Percentiles rank a stretch among this genome's conserved stretches.
Evolutionary conservation across 371 early-diverging fungal species (phyloP).

Genomic region (Mucor circinelloides): DNA sequence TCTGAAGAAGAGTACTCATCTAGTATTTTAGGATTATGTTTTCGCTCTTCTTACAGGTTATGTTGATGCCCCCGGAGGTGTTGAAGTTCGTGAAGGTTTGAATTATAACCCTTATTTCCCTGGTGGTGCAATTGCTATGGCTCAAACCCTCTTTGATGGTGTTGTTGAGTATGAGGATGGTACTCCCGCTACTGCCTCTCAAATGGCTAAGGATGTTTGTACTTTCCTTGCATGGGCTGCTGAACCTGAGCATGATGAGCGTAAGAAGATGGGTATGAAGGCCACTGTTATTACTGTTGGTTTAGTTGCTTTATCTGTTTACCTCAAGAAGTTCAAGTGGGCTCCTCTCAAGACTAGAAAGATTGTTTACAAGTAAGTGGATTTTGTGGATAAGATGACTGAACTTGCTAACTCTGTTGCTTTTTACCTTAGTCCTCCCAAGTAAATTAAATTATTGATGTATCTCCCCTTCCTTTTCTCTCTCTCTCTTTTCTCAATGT

Average conservation of each 20-base stretch:
- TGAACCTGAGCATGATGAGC: conserved; percentile 96
- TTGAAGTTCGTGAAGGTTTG: conserved; percentile 92
- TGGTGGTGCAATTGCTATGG: conserved; percentile 98
- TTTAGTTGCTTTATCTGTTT: conserved; percentile 68
- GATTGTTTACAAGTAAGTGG: conserved; percentile 70
- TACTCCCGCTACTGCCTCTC: conserved; percentile 95
- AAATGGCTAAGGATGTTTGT: conserved; percentile 98
- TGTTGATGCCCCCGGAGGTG: conserved; percentile 95
- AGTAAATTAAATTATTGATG: conserved; percentile 13
- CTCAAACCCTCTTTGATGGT: conserved; percentile 91
- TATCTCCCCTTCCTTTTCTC: not conserved
- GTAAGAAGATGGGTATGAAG: conserved; percentile 96
- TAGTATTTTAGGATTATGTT: conserved; percentile 81
- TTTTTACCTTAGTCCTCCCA: conserved; percentile 19
- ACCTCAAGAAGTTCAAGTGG: conserved; percentile 83
- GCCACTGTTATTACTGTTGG: conserved; percentile 68
- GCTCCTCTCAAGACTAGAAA: conserved; percentile 80
- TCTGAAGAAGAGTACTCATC: not conserved
- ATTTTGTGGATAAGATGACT: not conserved
- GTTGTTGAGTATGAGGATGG: conserved; percentile 97
- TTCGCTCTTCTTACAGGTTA: conserved; percentile 96
- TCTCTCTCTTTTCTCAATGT: not conserved
- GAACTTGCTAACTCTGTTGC: not conserved
- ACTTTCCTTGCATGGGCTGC: conserved; percentile 95
- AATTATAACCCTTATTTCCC: conserved; percentile 99